Evolutionary conservation across 129 eudicot genomes (phyloP).

Genomic region (Glebionis coronaria): DNA sequence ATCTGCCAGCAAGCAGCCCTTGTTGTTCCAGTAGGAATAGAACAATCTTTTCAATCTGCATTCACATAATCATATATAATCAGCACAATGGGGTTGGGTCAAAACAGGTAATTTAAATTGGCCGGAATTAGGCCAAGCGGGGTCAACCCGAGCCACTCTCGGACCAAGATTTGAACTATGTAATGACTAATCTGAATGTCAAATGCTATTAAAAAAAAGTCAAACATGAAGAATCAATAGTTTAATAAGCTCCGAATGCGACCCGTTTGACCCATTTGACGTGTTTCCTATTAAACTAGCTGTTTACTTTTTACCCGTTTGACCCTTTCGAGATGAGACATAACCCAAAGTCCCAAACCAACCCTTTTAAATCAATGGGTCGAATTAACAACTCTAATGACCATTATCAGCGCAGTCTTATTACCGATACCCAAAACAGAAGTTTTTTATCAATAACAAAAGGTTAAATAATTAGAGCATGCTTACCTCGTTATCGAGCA

Average conservation of each 20-base stretch:
- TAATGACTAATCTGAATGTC: too few relatives aligned
- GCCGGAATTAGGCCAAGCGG: neutral
- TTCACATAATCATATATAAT: conserved; percentile 1
- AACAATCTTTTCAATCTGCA: conserved; percentile 86
- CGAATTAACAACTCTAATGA: neutral
- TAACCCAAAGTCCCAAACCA: too few relatives aligned
- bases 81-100: neutral
- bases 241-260: too few relatives aligned
- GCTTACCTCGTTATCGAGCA: conserved; percentile 76
- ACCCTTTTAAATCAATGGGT: too few relatives aligned
- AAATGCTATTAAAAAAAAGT: too few relatives aligned
- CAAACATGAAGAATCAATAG: too few relatives aligned
- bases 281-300: too few relatives aligned
- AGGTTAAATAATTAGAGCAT: neutral
- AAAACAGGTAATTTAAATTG: neutral
- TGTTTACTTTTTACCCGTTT: too few relatives aligned
- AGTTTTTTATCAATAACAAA: neutral
- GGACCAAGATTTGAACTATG: neutral
- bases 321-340: too few relatives aligned
- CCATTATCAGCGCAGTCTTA: neutral
- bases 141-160: neutral
- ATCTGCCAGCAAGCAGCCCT: conserved; percentile 82
- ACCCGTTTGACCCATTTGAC: conserved; percentile 1
- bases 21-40: conserved; percentile 93
- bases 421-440: neutral